Conservation (phyloP, 176 grass and related monocot genomes). For the Aechmea fasciata region DNA sequence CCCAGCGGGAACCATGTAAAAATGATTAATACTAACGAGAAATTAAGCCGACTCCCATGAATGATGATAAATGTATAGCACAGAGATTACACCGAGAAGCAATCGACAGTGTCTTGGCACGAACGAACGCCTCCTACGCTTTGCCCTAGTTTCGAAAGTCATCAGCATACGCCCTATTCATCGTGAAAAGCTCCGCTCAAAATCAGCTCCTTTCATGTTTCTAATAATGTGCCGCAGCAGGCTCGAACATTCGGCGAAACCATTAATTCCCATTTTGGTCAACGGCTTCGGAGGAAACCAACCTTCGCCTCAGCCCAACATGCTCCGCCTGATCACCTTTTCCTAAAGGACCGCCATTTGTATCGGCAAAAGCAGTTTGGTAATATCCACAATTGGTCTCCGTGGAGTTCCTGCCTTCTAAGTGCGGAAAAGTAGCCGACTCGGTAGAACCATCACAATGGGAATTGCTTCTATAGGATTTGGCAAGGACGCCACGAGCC, state of each 20-base stretch:
- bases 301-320: constrained; percentile 22
- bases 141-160: neutral
- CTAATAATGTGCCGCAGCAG: neutral
- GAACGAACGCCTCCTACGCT: neutral
- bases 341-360: constrained; percentile 16
- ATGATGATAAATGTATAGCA: constrained; percentile 32
- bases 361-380: constrained; percentile 11
- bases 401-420: neutral
- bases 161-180: neutral
- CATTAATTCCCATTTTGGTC: constrained; percentile 31
- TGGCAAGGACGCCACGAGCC: constrained; percentile 31
- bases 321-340: constrained; percentile 19
- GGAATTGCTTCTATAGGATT: constrained; percentile 20
- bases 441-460: constrained; percentile 4
- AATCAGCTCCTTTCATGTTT: neutral
- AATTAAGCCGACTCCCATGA: constrained; percentile 29
- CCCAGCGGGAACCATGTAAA: constrained; percentile 37
- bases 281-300: constrained; percentile 19
- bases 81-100: neutral
- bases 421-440: neutral
- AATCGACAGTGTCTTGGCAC: neutral
- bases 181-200: neutral
- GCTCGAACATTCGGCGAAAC: constrained; percentile 12
- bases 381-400: constrained; percentile 25
- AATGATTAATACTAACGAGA: constrained; percentile 29